These are phyloP conservation scores for Rhododendron mucronatum DNA, from an alignment of 148 eudicot genomes.

Conservation along the genomic window DNA sequence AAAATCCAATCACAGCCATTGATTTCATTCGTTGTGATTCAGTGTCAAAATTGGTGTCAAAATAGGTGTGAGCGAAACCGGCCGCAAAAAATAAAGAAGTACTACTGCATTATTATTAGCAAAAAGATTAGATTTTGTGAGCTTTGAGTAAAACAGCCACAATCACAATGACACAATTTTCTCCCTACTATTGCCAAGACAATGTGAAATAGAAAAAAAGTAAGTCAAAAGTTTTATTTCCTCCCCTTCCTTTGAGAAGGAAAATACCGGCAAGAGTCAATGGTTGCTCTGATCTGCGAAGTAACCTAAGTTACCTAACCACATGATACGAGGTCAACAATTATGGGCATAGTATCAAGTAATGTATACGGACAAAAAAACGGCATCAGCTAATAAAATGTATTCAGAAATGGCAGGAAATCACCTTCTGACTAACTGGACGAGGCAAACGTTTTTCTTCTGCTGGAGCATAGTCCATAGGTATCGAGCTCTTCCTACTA, in stretches of 20 bases:
- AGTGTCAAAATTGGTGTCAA: too few relatives aligned
- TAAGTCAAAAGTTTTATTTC: neutral
- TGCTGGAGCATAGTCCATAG: conserved; percentile 80
- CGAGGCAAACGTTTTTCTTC: conserved; percentile 38
- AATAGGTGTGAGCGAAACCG: too few relatives aligned
- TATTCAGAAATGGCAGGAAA: neutral
- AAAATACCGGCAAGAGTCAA: neutral
- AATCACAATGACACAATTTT: neutral
- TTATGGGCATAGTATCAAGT: neutral
- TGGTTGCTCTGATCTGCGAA: neutral
- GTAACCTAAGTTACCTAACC: neutral
- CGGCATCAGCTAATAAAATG: neutral
- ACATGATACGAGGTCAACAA: neutral
- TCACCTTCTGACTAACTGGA: conserved; percentile 51
- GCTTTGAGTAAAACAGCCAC: neutral
- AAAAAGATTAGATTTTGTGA: neutral
- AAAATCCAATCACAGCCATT: too few relatives aligned
- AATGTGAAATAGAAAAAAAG: neutral
- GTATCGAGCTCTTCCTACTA: conserved; percentile 63
- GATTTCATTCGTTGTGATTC: too few relatives aligned
- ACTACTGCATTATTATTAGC: neutral
- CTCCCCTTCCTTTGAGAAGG: neutral
- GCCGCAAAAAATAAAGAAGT: neutral
- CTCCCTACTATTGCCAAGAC: neutral
- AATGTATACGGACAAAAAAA: neutral